Evolutionary conservation across 2,329 filamentous ascomycete genomes (phyloP).

Genomic region (Tolypocladium tropicale): DNA sequence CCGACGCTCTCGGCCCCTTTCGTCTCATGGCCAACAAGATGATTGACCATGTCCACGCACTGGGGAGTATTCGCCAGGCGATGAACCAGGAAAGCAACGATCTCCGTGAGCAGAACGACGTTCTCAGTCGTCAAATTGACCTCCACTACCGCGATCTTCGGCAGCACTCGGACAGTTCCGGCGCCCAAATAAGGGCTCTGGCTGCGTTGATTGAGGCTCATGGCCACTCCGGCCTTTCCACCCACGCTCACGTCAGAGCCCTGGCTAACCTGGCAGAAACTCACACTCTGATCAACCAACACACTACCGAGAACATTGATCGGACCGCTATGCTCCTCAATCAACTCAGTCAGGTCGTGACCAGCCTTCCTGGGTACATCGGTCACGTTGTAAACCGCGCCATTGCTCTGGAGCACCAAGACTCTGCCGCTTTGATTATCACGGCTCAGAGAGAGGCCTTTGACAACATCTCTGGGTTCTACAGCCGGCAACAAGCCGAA

Average conservation of each 20-base stretch:
- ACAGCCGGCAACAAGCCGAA: conserved; percentile 10
- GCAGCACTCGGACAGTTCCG: conserved; percentile 8
- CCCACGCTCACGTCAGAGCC: conserved; percentile 5
- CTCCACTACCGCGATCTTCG: conserved; percentile 11
- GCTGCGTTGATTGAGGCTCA: conserved; percentile 11
- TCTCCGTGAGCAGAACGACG: conserved; percentile 14
- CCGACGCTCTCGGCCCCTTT: conserved; percentile 19
- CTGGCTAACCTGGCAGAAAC: background rate
- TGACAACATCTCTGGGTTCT: background rate
- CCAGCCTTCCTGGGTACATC: conserved; percentile 5
- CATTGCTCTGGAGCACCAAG: conserved; percentile 5
- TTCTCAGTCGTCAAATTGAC: conserved; percentile 16
- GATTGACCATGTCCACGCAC: background rate
- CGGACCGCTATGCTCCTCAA: background rate
- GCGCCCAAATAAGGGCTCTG: conserved; percentile 8
- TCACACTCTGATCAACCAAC: background rate
- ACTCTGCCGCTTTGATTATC: background rate
- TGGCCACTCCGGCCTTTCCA: conserved; percentile 1
- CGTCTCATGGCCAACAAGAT: conserved; percentile 14
- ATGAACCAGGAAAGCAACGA: conserved; percentile 6
- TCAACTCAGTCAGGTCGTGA: background rate
- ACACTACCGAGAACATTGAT: conserved; percentile 11
- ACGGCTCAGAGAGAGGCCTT: background rate
- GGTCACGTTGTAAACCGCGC: conserved; percentile 13
- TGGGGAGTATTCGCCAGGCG: background rate